phyloP scores from a whole-genome alignment of 768 basidiomycete genomes.

The Psilocybe sp. region DNA sequence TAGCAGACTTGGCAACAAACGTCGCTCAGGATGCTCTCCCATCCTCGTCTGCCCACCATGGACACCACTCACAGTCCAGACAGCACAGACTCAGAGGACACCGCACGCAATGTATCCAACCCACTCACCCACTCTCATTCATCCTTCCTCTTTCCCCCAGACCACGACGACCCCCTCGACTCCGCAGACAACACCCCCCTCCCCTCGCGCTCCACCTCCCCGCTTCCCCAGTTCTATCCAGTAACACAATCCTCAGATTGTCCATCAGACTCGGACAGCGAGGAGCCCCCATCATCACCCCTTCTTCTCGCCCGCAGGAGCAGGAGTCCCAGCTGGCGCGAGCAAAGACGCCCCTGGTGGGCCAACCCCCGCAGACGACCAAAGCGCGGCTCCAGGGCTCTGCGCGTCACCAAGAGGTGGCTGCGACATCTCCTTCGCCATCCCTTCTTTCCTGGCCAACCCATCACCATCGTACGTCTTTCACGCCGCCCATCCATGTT shows the following conservation, averaged over 20 bases:
- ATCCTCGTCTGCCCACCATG: no score
- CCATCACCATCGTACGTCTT: conserved; percentile 71
- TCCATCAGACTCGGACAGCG: conserved; percentile 62
- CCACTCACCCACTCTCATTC: conserved; percentile 29
- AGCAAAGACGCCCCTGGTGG: conserved; percentile 61
- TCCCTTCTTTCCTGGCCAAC: conserved; percentile 77
- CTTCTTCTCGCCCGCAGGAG: conserved; percentile 31
- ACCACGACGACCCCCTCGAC: conserved; percentile 33
- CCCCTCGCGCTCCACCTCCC: conserved; percentile 62
- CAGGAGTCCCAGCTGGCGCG: conserved; percentile 37
- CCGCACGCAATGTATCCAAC: conserved; percentile 15
- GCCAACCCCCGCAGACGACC: conserved; percentile 44
- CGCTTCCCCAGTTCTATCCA: conserved; percentile 52
- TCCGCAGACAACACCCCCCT: conserved; percentile 49
- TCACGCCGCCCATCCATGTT: conserved; percentile 1
- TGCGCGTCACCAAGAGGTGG: conserved; percentile 53
- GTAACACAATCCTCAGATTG: conserved; percentile 49
- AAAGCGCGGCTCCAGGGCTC: conserved; percentile 42
- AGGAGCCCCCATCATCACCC: conserved; percentile 42
- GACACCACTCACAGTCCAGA: conserved; percentile 42
- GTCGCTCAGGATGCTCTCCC: no score
- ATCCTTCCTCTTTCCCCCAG: conserved; percentile 29
- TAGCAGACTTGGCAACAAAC: not conserved
- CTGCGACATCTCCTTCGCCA: conserved; percentile 59
- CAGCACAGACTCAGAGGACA: conserved; percentile 42